Conservation (phyloP, 169 alveolate genomes). For the Plasmodium vivax region DNA sequence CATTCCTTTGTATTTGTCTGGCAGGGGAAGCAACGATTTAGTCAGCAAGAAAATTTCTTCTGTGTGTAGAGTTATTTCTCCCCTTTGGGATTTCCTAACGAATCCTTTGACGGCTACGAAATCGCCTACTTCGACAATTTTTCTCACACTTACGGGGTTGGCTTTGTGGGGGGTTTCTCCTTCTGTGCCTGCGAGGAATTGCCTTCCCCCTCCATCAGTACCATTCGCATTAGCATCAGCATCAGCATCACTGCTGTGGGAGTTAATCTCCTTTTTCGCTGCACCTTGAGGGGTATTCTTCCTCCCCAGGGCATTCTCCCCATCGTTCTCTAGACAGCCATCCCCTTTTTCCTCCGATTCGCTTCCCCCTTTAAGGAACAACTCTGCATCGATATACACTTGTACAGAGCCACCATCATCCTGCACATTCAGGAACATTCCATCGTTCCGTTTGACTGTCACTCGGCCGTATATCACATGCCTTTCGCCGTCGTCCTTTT, state of each 20-base stretch:
- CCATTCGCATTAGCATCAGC: neutral
- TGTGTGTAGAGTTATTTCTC: slow-evolving; percentile 73
- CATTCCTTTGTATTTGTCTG: slow-evolving; percentile 78
- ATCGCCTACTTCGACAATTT: slow-evolving; percentile 77
- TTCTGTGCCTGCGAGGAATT: neutral
- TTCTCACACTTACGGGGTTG: slow-evolving; percentile 23
- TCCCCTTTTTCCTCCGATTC: neutral
- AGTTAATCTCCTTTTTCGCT: neutral
- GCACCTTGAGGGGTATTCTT: neutral
- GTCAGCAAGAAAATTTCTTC: slow-evolving; percentile 46
- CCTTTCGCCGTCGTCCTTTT: neutral
- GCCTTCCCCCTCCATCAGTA: neutral
- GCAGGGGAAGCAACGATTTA: slow-evolving; percentile 57
- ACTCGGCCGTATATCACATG: slow-evolving; percentile 74
- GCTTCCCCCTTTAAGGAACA: neutral
- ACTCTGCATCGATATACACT: slow-evolving; percentile 45
- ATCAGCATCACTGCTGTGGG: neutral
- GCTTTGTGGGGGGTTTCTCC: neutral
- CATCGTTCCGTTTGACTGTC: slow-evolving; percentile 73
- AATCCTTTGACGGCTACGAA: slow-evolving; percentile 72
- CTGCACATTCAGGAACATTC: slow-evolving; percentile 75
- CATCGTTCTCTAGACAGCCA: neutral
- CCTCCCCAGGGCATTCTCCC: neutral
- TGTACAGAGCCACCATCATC: slow-evolving; percentile 53
- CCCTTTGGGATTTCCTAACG: slow-evolving; percentile 53